A percentile compares a stretch with the other conserved stretches of the same genome.
These are phyloP conservation scores for Geranium incanum DNA, from an alignment of 441 rosid genomes.

Conservation along the genomic window DNA sequence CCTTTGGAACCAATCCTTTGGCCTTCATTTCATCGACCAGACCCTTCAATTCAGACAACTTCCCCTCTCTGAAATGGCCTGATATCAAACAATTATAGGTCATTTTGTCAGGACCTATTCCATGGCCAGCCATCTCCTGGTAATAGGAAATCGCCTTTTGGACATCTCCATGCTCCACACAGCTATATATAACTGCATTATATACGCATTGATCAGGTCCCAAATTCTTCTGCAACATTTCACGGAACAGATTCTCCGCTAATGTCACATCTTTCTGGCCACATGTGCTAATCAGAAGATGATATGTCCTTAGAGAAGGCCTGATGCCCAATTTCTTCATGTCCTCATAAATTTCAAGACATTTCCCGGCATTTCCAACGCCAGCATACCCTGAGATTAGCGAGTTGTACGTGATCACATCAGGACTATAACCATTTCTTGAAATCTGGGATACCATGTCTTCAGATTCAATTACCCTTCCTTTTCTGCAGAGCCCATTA, in stretches of 20 bases:
- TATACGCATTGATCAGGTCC: constrained; percentile 49
- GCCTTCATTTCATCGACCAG: constrained; percentile 50
- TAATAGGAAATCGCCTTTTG: background rate
- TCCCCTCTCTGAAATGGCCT: constrained; percentile 43
- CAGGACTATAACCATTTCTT: constrained; percentile 43
- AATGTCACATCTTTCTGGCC: constrained; percentile 28
- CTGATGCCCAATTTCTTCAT: constrained; percentile 53
- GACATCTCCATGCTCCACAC: constrained; percentile 42
- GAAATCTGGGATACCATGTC: background rate
- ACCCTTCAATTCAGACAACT: constrained; percentile 29
- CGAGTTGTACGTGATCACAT: constrained; percentile 61
- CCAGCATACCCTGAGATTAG: constrained; percentile 34
- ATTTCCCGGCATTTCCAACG: constrained; percentile 40
- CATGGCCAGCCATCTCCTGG: background rate
- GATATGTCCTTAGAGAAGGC: constrained; percentile 48
- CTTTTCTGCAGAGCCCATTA: constrained; percentile 5
- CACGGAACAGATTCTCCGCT: constrained; percentile 41
- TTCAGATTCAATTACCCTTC: background rate
- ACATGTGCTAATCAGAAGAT: constrained; percentile 45
- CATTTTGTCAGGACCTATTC: background rate
- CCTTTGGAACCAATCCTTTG: constrained; percentile 39
- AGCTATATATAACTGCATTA: constrained; percentile 46
- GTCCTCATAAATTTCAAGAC: constrained; percentile 50
- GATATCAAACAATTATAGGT: constrained; percentile 59
- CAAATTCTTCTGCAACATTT: constrained; percentile 42